Evolutionary conservation across 306 rosid genomes (phyloP), one percentile per base, ranked within the genome.

Genomic region (Prunus mume): DNA sequence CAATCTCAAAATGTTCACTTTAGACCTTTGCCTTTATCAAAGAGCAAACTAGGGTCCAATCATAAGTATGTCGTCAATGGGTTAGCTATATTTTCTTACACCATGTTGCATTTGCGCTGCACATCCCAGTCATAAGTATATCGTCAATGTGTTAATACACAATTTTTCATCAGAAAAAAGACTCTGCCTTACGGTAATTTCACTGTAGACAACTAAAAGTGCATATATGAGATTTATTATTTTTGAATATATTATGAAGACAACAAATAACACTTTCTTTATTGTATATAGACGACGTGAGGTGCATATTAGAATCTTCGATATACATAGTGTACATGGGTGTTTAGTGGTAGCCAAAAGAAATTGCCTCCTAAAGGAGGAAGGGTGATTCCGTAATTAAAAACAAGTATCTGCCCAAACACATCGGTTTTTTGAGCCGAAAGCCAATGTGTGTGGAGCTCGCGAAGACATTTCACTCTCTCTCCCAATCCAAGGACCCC

Each of bases 401-500:
- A 1, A 6, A 13, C 2, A 78, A 82, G 18, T 0, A 13, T 0
- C 41, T 27, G 84, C 18, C 77, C 68, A 68, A 86, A 82, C 65
- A 74, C 77, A 49, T 38, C 2, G 27, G 34, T 43, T 69, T 6
- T 79, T 64, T 50, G 87, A 81, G 80, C 74, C 32, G 28, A 83
- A 78, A 78, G 72, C 83, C 87, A 63, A 28, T 65, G 81, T 80
- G 75, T 76, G 85, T 73, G 97, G 90, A 90, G 78, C 81, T 80
- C 97, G 86, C 95, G 93, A 86, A 79, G 75, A 86, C 75, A 25
- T 6, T 27, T 56, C 62, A 2, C 2, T 9, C 83, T 71, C 41
- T 34, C 81, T 70, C 79, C 30, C 68, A 38, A 38, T 8, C 46
- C 51, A 10, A 34, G 67, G 88, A 77, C 80, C 83, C 87, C 89